phyloP scores from a whole-genome alignment of 2,329 filamentous ascomycete genomes.

The Diplodia sapinea region DNA sequence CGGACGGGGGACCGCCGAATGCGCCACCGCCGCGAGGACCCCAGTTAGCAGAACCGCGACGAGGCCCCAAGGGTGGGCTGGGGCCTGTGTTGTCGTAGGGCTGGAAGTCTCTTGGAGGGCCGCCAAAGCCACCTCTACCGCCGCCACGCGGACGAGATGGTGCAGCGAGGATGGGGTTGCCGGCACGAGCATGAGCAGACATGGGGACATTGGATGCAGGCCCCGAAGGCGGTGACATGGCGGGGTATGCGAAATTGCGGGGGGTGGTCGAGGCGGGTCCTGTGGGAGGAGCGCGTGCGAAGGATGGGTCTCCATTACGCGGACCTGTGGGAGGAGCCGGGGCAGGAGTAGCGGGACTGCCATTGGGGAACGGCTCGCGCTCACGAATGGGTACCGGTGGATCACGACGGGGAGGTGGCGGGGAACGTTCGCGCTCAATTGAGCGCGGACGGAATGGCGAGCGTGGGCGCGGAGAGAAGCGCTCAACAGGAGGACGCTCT shows the following conservation, averaged over 20 bases:
- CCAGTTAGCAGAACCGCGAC: slow-evolving; percentile 45
- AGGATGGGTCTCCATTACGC: slow-evolving; percentile 43
- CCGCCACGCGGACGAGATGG: slow-evolving; percentile 50
- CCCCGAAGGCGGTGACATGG: slow-evolving; percentile 50
- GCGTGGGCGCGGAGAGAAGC: slow-evolving; percentile 43
- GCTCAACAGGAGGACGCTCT: slow-evolving; percentile 38
- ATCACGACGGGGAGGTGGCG: slow-evolving; percentile 15
- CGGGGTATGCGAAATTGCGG: slow-evolving; percentile 37
- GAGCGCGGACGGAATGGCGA: slow-evolving; percentile 37
- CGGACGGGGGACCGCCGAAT: slow-evolving; percentile 43
- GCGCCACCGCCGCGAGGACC: slow-evolving; percentile 42
- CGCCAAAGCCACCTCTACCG: slow-evolving; percentile 48
- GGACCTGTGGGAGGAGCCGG: slow-evolving; percentile 46
- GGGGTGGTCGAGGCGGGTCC: slow-evolving; percentile 45
- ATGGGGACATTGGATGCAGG: slow-evolving; percentile 42
- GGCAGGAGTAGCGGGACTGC: slow-evolving; percentile 35
- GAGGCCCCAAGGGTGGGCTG: slow-evolving; percentile 43
- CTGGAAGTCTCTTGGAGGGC: slow-evolving; percentile 35
- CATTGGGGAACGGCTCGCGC: slow-evolving; percentile 34
- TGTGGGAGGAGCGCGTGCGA: slow-evolving; percentile 47
- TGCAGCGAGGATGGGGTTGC: slow-evolving; percentile 47
- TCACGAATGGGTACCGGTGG: slow-evolving; percentile 36
- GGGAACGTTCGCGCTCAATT: slow-evolving; percentile 37
- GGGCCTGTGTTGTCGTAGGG: slow-evolving; percentile 40
- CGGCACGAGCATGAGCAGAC: slow-evolving; percentile 41